These are phyloP conservation scores for Xerocomus brunneocitrinus DNA, from an alignment of 768 basidiomycete species.

Conservation along the genomic window DNA sequence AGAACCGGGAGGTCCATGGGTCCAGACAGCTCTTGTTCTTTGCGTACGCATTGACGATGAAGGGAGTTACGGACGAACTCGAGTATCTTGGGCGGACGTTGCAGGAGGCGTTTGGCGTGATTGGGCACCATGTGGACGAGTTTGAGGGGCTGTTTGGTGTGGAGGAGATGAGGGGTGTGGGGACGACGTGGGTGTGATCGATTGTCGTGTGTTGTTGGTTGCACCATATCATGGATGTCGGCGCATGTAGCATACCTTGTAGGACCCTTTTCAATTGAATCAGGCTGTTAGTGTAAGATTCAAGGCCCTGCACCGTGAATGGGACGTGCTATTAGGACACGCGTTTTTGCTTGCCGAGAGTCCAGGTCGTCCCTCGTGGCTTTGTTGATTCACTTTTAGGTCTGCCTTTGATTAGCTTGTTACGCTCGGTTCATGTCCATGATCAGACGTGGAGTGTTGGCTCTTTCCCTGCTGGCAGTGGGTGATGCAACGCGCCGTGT, in stretches of 20 bases:
- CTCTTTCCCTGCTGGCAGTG: background rate
- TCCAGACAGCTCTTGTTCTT: constrained; percentile 89
- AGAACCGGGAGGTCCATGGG: constrained; percentile 70
- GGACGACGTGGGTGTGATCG: background rate
- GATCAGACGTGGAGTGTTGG: background rate
- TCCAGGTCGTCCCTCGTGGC: background rate
- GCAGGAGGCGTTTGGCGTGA: constrained; percentile 90
- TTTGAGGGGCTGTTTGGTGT: constrained; percentile 72
- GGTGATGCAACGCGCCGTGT: background rate
- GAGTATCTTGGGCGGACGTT: constrained; percentile 75
- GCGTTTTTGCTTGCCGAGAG: background rate
- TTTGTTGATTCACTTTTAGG: background rate
- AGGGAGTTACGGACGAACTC: constrained; percentile 87
- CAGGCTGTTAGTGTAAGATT: background rate
- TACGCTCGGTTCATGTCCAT: background rate
- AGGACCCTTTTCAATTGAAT: background rate
- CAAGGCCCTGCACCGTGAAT: no score
- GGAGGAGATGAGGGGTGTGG: constrained; percentile 11
- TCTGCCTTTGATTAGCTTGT: no score
- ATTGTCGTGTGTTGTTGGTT: background rate
- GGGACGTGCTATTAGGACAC: background rate
- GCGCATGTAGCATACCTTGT: background rate
- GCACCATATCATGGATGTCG: no score
- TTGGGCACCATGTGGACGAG: constrained; percentile 74
- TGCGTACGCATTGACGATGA: constrained; percentile 91